Conservation (phyloP, 495 filamentous ascomycete species). For the Bombardia bombarda region DNA sequence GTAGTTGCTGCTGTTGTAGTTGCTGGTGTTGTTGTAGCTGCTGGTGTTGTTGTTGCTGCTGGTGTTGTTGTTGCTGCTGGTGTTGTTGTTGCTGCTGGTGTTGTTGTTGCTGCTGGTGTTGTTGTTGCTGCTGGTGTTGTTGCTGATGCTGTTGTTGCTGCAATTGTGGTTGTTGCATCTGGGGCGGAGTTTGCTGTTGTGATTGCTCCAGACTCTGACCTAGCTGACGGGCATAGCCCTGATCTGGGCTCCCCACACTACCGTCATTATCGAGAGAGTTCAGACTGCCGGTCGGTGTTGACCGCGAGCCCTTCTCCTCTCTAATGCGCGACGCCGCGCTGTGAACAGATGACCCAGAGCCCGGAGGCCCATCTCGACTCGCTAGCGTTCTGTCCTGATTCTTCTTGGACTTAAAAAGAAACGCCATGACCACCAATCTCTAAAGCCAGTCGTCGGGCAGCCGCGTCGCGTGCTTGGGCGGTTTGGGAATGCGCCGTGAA, state of each 20-base stretch:
- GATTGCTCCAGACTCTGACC: slow-evolving; percentile 30
- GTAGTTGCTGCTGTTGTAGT: slow-evolving; percentile 14
- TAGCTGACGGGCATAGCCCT: slow-evolving; percentile 28
- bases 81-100: slow-evolving; percentile 21
- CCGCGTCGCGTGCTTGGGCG: slow-evolving; percentile 1
- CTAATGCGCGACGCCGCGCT: slow-evolving; percentile 33
- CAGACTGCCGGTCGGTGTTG: slow-evolving; percentile 49
- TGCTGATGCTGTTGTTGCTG: slow-evolving; percentile 4
- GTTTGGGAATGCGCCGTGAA: slow-evolving; percentile 5
- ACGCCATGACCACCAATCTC: slow-evolving; percentile 52
- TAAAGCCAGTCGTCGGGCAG: slow-evolving; percentile 2
- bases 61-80: slow-evolving; percentile 19
- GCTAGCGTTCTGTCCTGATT: slow-evolving; percentile 42
- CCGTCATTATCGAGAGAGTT: slow-evolving; percentile 42
- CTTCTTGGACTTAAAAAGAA: slow-evolving; percentile 67
- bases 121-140: slow-evolving; percentile 14
- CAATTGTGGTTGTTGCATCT: slow-evolving; percentile 4
- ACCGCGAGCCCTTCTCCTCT: slow-evolving; percentile 40
- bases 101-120: slow-evolving; percentile 13
- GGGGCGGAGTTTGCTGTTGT: slow-evolving; percentile 20
- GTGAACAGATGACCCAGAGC: slow-evolving; percentile 24
- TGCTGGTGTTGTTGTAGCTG: slow-evolving; percentile 3
- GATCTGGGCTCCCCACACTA: slow-evolving; percentile 44
- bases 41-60: slow-evolving; percentile 5
- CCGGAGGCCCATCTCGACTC: slow-evolving; percentile 38